Evolutionary conservation across 495 filamentous ascomycete species (phyloP), one percentile per base, ranked within the genome.

Genomic region (Parmelia sp.): DNA sequence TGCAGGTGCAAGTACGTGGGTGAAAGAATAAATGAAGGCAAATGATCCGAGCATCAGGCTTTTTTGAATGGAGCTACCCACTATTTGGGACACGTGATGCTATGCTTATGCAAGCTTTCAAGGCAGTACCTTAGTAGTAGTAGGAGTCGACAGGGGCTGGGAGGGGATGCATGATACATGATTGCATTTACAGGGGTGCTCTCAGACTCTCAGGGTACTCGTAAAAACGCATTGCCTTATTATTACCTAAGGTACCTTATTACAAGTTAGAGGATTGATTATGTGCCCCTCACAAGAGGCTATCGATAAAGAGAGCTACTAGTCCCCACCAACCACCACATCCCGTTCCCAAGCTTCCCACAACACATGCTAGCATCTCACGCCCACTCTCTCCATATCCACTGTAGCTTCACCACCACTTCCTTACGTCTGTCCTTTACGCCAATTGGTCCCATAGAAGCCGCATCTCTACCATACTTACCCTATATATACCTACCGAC

Each of bases 361-460:
- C 47, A 51, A 15, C 47, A 51, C 23, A 51, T 51, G 47, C 36
- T 39, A 44, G 27, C 36, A 58, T 31, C 56, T 47, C 33, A 4
- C 55, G 21, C 2, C 21, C 40, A 44, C 27, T 60, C 44, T 57
- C 62, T 57, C 58, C 49, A 35, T 57, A 29, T n/a, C 55, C n/a
- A n/a, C n/a, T n/a, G n/a, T n/a, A 59, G 44, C 44, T 60, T 39
- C 31, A 45, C 14, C 9, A 42, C 14, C 60, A 49, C 42, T 27
- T 53, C 15, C 9, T 55, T 21, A 29, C 51, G 56, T 64, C 62
- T 64, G 42, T 64, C 62, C 40, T 59, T 64, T 40, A 59, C 62
- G 45, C 57, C 62, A 64, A 64, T 64, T 59, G n/a, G 25, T 49
- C 42, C 42, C 36, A 0, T 31, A 59, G 45, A 64, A 64, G 42